Evolutionary conservation across 768 basidiomycete species (phyloP).

Genomic region (Lactifluus pinguis): DNA sequence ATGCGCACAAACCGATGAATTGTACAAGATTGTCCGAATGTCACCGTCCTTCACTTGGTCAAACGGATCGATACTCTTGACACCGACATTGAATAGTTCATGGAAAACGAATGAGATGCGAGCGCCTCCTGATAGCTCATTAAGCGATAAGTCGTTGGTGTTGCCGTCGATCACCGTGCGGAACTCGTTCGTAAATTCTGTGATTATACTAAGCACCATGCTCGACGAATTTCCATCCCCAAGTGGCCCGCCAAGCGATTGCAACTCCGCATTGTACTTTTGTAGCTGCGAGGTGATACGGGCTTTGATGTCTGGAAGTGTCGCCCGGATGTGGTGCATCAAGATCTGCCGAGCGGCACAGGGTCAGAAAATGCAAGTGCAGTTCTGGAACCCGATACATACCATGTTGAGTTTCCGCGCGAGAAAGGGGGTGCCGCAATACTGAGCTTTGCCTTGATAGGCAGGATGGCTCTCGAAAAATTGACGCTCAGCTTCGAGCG

Average conservation of each 20-base stretch:
- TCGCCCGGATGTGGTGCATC: conserved; percentile 97
- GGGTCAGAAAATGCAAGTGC: background rate
- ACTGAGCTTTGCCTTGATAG: conserved; percentile 90
- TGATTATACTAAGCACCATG: conserved; percentile 93
- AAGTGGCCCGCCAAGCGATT: conserved; percentile 74
- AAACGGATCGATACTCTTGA: conserved; percentile 94
- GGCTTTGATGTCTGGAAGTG: conserved; percentile 96
- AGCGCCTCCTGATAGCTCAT: conserved; percentile 97
- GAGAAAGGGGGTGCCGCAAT: conserved; percentile 95
- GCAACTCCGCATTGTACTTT: conserved; percentile 81
- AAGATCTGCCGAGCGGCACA: conserved; percentile 56
- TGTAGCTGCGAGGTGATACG: conserved; percentile 86
- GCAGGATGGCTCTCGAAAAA: conserved; percentile 94
- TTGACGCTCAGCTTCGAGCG: conserved; percentile 81
- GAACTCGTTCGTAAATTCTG: conserved; percentile 96
- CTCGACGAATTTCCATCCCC: conserved; percentile 83
- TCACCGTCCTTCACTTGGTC: conserved; percentile 99
- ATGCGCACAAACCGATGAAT: conserved; percentile 74
- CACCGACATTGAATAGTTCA: conserved; percentile 93
- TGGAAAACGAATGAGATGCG: conserved; percentile 99
- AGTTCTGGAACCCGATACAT: conserved; percentile 21
- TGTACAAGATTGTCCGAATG: conserved; percentile 92
- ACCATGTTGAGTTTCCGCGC: conserved; percentile 94
- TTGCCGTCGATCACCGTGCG: conserved; percentile 95
- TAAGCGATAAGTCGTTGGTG: conserved; percentile 89